Conservation (phyloP, 73 alveolate genomes). For the Paramecium biaurelia region DNA sequence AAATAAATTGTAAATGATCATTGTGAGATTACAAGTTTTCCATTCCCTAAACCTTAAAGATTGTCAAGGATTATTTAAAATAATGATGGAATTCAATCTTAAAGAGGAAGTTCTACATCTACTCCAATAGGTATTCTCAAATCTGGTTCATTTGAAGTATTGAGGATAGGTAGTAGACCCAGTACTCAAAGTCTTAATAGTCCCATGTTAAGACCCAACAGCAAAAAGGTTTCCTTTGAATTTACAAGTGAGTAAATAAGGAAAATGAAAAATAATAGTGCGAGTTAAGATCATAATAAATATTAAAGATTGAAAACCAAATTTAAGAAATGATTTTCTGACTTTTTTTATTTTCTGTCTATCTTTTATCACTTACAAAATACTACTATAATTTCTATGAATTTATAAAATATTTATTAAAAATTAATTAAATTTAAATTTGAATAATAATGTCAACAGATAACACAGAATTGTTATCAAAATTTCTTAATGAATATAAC, state of each 20-base stretch:
- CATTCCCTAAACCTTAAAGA: background rate
- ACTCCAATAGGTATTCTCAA: conserved; percentile 32
- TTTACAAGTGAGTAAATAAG: background rate
- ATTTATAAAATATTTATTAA: background rate
- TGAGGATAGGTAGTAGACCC: background rate
- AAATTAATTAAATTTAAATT: background rate
- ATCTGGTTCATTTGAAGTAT: background rate
- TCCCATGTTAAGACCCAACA: background rate
- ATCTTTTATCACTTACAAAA: background rate
- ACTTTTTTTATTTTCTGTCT: background rate
- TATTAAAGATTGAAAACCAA: background rate
- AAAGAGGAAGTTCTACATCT: background rate
- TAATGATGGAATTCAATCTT: background rate
- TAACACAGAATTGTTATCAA: conserved; percentile 21
- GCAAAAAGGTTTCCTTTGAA: background rate
- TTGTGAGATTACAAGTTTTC: background rate
- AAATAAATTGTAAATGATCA: background rate
- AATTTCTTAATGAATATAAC: background rate
- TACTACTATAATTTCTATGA: background rate
- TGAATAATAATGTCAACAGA: conserved; percentile 33
- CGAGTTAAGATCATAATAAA: background rate
- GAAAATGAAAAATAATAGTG: background rate
- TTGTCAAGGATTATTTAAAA: background rate
- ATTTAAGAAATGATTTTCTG: background rate
- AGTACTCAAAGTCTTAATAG: background rate